Evolutionary conservation across 169 alveolate species (phyloP).

Genomic region (Eimeria praecox): DNA sequence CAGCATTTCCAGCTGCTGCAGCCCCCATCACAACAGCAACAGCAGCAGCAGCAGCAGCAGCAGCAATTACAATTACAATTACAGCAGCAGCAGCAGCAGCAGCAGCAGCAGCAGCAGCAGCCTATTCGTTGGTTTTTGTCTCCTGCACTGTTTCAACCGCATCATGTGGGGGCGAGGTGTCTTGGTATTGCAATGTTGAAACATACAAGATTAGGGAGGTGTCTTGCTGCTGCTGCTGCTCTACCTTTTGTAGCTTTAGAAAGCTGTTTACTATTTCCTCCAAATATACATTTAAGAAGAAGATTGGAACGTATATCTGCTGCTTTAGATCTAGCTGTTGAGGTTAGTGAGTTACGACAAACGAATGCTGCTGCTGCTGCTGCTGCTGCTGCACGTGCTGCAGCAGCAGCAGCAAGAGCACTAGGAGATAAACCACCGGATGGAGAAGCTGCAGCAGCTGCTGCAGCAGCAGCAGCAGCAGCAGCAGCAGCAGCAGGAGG

Average conservation of each 20-base stretch:
- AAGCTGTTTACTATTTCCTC: conserved; percentile 38
- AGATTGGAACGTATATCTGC: conserved; percentile 33
- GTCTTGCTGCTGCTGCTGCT: conserved; percentile 75
- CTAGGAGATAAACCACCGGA: conserved; percentile 53
- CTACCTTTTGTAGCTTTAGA: conserved; percentile 71
- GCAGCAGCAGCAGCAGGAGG: conserved; percentile 80
- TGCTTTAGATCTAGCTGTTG: conserved; percentile 66
- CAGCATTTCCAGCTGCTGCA: too few relatives aligned
- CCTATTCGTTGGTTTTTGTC: conserved; percentile 52
- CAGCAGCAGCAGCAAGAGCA: conserved; percentile 63
- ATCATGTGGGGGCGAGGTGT: conserved; percentile 68
- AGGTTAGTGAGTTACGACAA: conserved; percentile 64
- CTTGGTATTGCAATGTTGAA: conserved; percentile 74
- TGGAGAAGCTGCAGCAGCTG: conserved; percentile 61
- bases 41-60: conserved; percentile 52
- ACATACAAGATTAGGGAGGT: conserved; percentile 42
- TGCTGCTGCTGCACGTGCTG: conserved; percentile 78
- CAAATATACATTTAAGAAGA: conserved; percentile 7
- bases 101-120: conserved; percentile 22
- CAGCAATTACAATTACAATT: too few relatives aligned
- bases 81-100: conserved; percentile 22
- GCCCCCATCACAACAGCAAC: neutral
- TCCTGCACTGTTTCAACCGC: conserved; percentile 60
- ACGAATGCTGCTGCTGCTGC: conserved; percentile 76
- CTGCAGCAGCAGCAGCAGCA: conserved; percentile 69